phyloP scores from a whole-genome alignment of 148 eudicot species.

The Mesembryanthemum crystallinum region DNA sequence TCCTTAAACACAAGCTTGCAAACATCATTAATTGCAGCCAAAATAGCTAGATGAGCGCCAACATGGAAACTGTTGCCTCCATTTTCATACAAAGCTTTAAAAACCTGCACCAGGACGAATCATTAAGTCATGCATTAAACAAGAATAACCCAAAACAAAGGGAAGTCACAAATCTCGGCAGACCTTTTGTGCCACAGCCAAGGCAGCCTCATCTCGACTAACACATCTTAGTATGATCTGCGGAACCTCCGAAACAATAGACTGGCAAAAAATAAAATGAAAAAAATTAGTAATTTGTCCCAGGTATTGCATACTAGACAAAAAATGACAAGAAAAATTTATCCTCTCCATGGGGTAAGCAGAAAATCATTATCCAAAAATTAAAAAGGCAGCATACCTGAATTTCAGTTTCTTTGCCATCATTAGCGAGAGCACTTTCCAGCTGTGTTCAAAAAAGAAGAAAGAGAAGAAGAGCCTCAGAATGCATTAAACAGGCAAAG shows the following conservation, averaged over 20 bases:
- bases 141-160: background rate
- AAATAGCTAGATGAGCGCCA: conserved; percentile 74
- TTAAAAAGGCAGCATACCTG: conserved; percentile 50
- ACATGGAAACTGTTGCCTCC: conserved; percentile 61
- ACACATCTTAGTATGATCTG: conserved; percentile 67
- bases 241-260: conserved; percentile 54
- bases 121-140: background rate
- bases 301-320: conserved; percentile 17
- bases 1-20: conserved; percentile 89
- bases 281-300: conserved; percentile 30
- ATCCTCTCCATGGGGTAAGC: background rate
- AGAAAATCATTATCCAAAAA: background rate
- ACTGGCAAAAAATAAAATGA: conserved; percentile 23
- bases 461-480: conserved; percentile 13
- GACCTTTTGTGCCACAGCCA: conserved; percentile 94
- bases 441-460: conserved; percentile 44
- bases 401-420: conserved; percentile 68
- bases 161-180: background rate
- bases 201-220: conserved; percentile 90
- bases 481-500: conserved; percentile 2
- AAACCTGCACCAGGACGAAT: conserved; percentile 45
- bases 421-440: conserved; percentile 56
- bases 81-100: conserved; percentile 81
- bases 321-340: background rate
- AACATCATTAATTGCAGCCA: conserved; percentile 88